These are phyloP conservation scores for Allium sativum DNA, from an alignment of 106 monocot species.

Conservation along the genomic window DNA sequence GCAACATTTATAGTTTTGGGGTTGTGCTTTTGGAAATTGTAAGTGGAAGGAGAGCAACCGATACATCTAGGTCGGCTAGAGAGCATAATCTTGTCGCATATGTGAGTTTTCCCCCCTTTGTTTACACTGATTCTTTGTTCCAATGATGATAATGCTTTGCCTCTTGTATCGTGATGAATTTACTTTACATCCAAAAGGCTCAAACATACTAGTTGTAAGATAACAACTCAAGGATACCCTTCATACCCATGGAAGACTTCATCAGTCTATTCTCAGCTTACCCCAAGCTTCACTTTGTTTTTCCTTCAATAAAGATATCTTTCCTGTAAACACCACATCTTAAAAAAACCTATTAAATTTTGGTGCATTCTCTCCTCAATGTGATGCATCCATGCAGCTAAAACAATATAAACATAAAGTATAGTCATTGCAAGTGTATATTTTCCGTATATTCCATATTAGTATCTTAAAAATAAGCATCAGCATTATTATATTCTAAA, in stretches of 20 bases:
- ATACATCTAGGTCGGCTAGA: neutral
- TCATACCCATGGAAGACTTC: neutral
- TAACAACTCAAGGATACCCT: neutral
- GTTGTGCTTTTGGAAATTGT: conserved; percentile 13
- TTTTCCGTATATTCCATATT: too few species aligned
- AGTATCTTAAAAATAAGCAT: too few species aligned
- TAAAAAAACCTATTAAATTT: too few species aligned
- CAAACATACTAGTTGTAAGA: neutral
- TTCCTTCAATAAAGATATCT: too few species aligned
- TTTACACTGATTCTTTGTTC: too few species aligned
- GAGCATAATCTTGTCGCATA: conserved; percentile 18
- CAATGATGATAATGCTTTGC: neutral
- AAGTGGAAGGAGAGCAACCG: conserved; percentile 8
- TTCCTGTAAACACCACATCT: too few species aligned
- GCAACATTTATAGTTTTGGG: conserved; percentile 15
- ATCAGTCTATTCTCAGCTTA: neutral
- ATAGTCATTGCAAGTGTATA: too few species aligned
- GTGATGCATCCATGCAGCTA: too few species aligned
- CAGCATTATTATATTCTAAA: too few species aligned
- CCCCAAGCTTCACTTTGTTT: neutral
- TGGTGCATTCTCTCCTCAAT: too few species aligned
- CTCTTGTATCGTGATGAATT: neutral
- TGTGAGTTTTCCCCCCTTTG: neutral
- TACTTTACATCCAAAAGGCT: neutral
- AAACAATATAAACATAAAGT: too few species aligned